Conservation (phyloP, 2,329 filamentous ascomycete genomes). For the Xylariaceae sp. region DNA sequence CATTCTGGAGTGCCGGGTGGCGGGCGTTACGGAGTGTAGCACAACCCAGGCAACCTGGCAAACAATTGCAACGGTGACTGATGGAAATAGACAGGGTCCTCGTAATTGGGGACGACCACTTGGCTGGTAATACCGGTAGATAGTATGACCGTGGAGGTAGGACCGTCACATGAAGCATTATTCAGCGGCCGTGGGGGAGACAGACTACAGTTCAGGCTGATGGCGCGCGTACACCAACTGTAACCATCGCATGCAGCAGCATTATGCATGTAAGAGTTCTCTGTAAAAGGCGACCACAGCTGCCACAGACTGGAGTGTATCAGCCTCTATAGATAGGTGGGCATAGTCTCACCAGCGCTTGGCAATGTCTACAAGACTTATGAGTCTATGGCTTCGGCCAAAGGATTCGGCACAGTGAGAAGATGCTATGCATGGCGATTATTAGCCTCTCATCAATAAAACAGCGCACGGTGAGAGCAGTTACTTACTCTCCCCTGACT, state of each 20-base stretch:
- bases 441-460: conserved; percentile 15
- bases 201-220: too few species aligned
- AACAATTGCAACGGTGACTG: not conserved
- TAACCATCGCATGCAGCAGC: not conserved
- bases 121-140: not conserved
- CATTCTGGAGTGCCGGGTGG: not conserved
- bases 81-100: not conserved
- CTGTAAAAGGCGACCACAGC: not conserved
- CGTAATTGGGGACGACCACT: not conserved
- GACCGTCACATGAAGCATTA: conserved; percentile 3
- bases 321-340: too few species aligned
- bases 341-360: not conserved
- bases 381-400: conserved; percentile 5
- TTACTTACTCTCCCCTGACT: not conserved
- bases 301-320: not conserved
- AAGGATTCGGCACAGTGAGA: conserved; percentile 3
- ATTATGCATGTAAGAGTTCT: conserved; percentile 10
- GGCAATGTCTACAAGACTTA: not conserved
- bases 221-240: not conserved
- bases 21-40: not conserved
- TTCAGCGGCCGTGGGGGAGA: too few species aligned
- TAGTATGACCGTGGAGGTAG: conserved; percentile 3
- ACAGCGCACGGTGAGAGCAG: conserved; percentile 21
- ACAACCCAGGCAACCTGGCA: conserved; percentile 6
- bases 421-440: conserved; percentile 12